A percentile compares a stretch with the other conserved stretches of the same genome.
Conservation (phyloP, 495 filamentous ascomycete species). For the Durotheca rogersii region DNA sequence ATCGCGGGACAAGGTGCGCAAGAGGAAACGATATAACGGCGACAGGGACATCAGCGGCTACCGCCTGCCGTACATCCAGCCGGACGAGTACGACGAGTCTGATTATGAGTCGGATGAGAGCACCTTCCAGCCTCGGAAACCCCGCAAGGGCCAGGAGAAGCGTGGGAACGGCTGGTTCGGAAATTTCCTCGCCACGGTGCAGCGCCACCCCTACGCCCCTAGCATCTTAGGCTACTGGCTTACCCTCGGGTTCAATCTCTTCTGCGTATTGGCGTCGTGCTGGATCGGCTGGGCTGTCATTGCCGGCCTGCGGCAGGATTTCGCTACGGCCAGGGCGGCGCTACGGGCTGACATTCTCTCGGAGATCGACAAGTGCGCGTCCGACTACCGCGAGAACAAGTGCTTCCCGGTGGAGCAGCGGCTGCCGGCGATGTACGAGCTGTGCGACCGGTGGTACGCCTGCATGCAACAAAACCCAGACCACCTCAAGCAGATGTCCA, state of each 20-base stretch:
- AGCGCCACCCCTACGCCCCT: slow-evolving; percentile 81
- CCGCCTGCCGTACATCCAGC: slow-evolving; percentile 37
- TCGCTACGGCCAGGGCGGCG: slow-evolving; percentile 66
- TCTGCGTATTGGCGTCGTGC: slow-evolving; percentile 64
- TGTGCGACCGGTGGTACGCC: slow-evolving; percentile 75
- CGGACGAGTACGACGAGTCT: slow-evolving; percentile 59
- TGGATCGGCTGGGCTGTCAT: slow-evolving; percentile 72
- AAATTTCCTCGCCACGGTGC: slow-evolving; percentile 65
- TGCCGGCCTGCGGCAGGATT: slow-evolving; percentile 70
- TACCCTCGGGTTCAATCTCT: slow-evolving; percentile 75
- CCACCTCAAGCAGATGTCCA: slow-evolving; percentile 42
- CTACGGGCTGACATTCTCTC: slow-evolving; percentile 63
- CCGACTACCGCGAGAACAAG: slow-evolving; percentile 68
- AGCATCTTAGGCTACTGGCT: slow-evolving; percentile 82
- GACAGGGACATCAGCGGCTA: slow-evolving; percentile 48
- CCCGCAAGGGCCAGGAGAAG: slow-evolving; percentile 40
- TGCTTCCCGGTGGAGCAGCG: slow-evolving; percentile 60
- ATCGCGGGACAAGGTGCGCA: slow-evolving; percentile 45
- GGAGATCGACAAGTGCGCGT: slow-evolving; percentile 69
- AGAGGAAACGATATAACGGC: slow-evolving; percentile 44
- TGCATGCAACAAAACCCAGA: slow-evolving; percentile 72
- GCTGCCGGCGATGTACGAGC: slow-evolving; percentile 68
- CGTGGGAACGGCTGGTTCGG: slow-evolving; percentile 46
- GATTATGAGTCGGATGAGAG: slow-evolving; percentile 53
- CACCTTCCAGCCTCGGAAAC: slow-evolving; percentile 27